Percentiles rank a stretch among this genome's conserved stretches.
These are phyloP conservation scores for Fusarium falciforme DNA, from an alignment of 2,329 filamentous ascomycete species.

Conservation along the genomic window DNA sequence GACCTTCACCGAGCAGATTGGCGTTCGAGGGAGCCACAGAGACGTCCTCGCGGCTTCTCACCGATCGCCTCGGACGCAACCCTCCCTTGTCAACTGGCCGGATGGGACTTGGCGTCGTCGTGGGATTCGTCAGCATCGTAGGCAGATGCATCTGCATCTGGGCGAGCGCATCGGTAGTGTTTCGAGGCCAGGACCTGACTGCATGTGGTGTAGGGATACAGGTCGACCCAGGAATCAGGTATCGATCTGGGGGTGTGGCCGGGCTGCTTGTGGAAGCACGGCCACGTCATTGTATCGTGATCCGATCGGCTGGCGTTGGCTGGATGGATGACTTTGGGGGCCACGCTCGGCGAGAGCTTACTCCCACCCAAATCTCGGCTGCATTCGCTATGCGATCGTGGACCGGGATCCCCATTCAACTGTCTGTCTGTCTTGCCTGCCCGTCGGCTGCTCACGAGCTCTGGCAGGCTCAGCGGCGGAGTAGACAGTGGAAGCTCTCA, in stretches of 20 bases:
- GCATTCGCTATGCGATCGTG: slow-evolving; percentile 31
- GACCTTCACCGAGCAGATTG: slow-evolving; percentile 36
- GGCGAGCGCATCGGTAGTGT: slow-evolving; percentile 29
- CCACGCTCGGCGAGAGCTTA: slow-evolving; percentile 20
- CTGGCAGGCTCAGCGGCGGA: slow-evolving; percentile 3
- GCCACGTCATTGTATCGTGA: slow-evolving; percentile 44
- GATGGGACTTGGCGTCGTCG: slow-evolving; percentile 25
- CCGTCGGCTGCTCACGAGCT: neutral
- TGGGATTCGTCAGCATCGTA: slow-evolving; percentile 30
- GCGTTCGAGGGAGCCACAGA: slow-evolving; percentile 29
- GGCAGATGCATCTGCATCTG: slow-evolving; percentile 29
- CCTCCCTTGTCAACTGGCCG: slow-evolving; percentile 30
- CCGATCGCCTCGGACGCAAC: slow-evolving; percentile 39
- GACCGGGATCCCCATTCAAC: slow-evolving; percentile 17
- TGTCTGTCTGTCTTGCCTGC: neutral
- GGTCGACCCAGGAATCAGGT: slow-evolving; percentile 30
- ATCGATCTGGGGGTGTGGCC: slow-evolving; percentile 37
- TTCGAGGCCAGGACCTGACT: slow-evolving; percentile 27
- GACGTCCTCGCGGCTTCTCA: slow-evolving; percentile 32
- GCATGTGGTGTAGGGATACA: slow-evolving; percentile 24
- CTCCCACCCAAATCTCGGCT: slow-evolving; percentile 34
- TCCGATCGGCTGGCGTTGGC: slow-evolving; percentile 40
- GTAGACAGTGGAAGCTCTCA: slow-evolving; percentile 16
- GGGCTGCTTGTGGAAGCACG: slow-evolving; percentile 23
- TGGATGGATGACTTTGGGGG: slow-evolving; percentile 27